Conservation (phyloP, 1,284 basidiomycete genomes). For the Garcileccinum viscosum region DNA sequence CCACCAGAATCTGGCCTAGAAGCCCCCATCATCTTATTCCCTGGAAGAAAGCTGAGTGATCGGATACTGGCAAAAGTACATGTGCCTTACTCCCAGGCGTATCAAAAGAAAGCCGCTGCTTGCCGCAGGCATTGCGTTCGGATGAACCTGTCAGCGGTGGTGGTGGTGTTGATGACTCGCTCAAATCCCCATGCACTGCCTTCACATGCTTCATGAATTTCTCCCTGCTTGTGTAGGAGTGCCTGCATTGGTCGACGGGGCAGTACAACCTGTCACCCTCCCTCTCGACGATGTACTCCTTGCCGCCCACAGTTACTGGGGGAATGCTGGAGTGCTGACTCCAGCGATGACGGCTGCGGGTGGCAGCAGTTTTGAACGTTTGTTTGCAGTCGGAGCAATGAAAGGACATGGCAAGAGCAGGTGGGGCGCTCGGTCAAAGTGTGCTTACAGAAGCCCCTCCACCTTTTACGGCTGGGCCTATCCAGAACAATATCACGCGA, state of each 20-base stretch:
- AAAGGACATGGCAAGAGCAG: background rate
- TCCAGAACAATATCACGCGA: background rate
- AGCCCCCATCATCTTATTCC: background rate
- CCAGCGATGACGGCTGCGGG: background rate
- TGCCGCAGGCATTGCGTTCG: background rate
- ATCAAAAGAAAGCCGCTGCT: background rate
- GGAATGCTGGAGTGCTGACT: background rate
- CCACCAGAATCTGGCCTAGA: background rate
- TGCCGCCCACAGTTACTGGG: background rate
- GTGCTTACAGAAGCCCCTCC: background rate
- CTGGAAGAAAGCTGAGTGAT: background rate
- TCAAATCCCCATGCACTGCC: background rate
- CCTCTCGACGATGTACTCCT: background rate
- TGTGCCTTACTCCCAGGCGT: background rate
- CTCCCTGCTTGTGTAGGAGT: no score
- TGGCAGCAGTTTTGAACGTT: background rate
- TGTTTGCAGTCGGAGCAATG: background rate
- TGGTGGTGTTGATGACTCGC: background rate
- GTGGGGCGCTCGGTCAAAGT: background rate
- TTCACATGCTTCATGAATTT: background rate
- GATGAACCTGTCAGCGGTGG: background rate
- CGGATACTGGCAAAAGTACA: background rate
- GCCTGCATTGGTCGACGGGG: background rate
- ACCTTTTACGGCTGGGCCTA: background rate
- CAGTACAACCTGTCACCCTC: background rate